Conservation (phyloP, 169 alveolate species). For the Cryptosporidium felis region DNA sequence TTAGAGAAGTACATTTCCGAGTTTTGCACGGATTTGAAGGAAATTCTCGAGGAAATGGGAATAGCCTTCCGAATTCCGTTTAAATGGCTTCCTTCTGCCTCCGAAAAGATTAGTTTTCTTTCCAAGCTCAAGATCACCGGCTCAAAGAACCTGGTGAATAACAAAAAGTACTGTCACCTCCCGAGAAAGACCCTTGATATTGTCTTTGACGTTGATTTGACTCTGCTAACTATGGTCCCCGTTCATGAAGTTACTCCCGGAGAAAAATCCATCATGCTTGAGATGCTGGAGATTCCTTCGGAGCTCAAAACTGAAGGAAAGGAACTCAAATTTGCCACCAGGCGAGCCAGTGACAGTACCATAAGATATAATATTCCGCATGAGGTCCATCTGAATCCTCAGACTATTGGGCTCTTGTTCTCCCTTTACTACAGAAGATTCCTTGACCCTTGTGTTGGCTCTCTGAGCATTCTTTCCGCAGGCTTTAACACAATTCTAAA, state of each 20-base stretch:
- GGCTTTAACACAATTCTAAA: constrained; percentile 54
- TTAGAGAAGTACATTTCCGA: background rate
- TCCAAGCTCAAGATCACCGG: constrained; percentile 46
- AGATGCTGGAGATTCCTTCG: constrained; percentile 39
- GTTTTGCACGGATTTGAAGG: constrained; percentile 26
- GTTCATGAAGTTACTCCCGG: constrained; percentile 43
- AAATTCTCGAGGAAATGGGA: constrained; percentile 14
- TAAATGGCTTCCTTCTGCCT: constrained; percentile 53
- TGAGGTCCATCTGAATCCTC: constrained; percentile 61
- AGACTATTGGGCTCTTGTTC: constrained; percentile 54
- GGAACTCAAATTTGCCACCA: constrained; percentile 1
- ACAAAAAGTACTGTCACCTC: constrained; percentile 21
- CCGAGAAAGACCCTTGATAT: constrained; percentile 63
- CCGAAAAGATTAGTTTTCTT: constrained; percentile 33
- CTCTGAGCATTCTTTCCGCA: constrained; percentile 37
- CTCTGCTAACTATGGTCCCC: constrained; percentile 54
- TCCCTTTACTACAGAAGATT: constrained; percentile 58
- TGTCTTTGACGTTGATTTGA: constrained; percentile 54
- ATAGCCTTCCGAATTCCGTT: constrained; percentile 51
- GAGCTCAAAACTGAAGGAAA: constrained; percentile 1
- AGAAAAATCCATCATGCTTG: constrained; percentile 44
- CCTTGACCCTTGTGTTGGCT: constrained; percentile 69
- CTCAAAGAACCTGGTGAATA: constrained; percentile 41
- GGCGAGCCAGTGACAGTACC: constrained; percentile 26
- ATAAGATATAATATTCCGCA: constrained; percentile 52